A percentile compares a stretch with the other conserved stretches of the same genome.
Conservation (phyloP, 768 basidiomycete genomes). For the Boletellus ananiceps region DNA sequence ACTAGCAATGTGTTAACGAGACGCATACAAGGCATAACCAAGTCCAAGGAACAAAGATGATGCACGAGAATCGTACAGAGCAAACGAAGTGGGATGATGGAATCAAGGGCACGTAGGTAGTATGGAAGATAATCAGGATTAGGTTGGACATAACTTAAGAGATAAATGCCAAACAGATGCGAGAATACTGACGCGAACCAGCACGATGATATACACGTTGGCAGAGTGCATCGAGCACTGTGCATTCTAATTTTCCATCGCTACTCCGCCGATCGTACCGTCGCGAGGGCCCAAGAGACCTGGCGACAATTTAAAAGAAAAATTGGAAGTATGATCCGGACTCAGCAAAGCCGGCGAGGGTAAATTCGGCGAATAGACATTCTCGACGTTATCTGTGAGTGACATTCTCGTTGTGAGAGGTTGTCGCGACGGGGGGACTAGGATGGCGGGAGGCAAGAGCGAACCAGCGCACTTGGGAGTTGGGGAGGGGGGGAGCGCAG, state of each 20-base stretch:
- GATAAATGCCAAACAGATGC: neutral
- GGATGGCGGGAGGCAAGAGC: slow-evolving; percentile 18
- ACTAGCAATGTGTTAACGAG: neutral
- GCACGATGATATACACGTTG: slow-evolving; percentile 7
- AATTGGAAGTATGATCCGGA: slow-evolving; percentile 7
- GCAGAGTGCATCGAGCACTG: slow-evolving; percentile 12
- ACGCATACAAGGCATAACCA: neutral
- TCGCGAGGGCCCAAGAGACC: slow-evolving; percentile 3
- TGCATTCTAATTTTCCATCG: slow-evolving; percentile 17
- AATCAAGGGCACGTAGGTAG: neutral
- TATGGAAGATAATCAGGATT: slow-evolving; percentile 10
- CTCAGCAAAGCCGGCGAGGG: slow-evolving; percentile 7
- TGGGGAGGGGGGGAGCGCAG: slow-evolving; percentile 25
- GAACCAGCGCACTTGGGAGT: slow-evolving; percentile 11
- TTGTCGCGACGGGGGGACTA: slow-evolving; percentile 16
- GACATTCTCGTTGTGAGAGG: slow-evolving; percentile 12
- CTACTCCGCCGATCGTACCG: slow-evolving; percentile 15
- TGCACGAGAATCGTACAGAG: neutral
- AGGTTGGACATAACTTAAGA: slow-evolving; percentile 15
- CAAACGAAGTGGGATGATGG: neutral
- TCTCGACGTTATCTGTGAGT: neutral
- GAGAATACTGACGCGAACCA: slow-evolving; percentile 8
- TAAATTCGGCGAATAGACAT: neutral
- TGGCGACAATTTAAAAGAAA: slow-evolving; percentile 10
- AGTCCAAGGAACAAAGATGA: neutral